phyloP scores from a whole-genome alignment of 495 filamentous ascomycete species.

The Aspergillus panamensis region DNA sequence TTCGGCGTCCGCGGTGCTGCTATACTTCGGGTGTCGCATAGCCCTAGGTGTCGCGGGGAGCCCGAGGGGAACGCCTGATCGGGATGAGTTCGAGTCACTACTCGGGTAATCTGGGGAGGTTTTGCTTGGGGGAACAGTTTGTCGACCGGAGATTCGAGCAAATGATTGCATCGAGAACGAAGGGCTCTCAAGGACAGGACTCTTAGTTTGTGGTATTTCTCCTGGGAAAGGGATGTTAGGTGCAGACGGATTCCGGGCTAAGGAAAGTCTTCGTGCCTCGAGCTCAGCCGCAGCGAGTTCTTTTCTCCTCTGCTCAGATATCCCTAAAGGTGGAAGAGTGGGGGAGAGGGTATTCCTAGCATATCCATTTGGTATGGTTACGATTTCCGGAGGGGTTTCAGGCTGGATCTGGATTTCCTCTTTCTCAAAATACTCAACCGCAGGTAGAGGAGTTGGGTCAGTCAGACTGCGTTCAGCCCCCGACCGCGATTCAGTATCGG shows the following conservation, averaged over 20 bases:
- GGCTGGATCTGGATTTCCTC: conserved; percentile 10
- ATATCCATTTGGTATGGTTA: conserved; percentile 20
- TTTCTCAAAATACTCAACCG: background rate
- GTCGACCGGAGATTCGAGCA: conserved; percentile 38
- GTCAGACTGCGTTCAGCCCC: conserved; percentile 15
- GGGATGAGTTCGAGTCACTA: conserved; percentile 41
- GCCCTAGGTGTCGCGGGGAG: conserved; percentile 81
- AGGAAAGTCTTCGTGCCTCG: conserved; percentile 78
- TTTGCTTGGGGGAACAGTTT: conserved; percentile 37
- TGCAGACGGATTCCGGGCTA: conserved; percentile 73
- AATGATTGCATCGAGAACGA: conserved; percentile 38
- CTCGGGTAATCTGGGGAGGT: conserved; percentile 46
- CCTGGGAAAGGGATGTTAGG: conserved; percentile 79
- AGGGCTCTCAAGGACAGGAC: conserved; percentile 30
- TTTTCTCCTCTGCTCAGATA: conserved; percentile 53
- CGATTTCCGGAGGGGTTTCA: conserved; percentile 22
- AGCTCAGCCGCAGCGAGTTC: conserved; percentile 81
- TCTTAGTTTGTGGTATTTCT: conserved; percentile 43
- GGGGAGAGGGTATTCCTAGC: conserved; percentile 24
- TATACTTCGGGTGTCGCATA: conserved; percentile 74
- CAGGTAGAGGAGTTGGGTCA: background rate
- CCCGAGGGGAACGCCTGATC: conserved; percentile 51
- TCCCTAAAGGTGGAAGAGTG: conserved; percentile 27
- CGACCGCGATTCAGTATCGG: conserved; percentile 29
- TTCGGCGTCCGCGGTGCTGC: conserved; percentile 51